Percentiles rank a stretch among this genome's conserved stretches.
phyloP scores from a whole-genome alignment of 1,139 yeast species.

The Candida sp. region DNA sequence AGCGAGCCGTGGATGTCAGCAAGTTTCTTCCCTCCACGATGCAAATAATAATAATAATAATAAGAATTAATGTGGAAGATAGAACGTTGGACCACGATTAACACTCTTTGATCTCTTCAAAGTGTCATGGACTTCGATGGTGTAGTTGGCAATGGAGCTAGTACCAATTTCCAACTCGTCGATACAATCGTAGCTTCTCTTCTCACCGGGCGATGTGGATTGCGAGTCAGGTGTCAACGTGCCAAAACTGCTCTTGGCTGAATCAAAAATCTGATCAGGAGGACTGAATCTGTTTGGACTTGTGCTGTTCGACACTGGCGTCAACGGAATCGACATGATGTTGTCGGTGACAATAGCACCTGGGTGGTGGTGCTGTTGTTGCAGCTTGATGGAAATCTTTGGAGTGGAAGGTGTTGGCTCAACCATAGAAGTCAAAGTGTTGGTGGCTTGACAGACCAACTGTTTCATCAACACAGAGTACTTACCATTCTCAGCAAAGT shows the following conservation, averaged over 20 bases:
- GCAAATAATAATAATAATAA: not conserved
- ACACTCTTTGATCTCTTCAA: conserved; percentile 25
- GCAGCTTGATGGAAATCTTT: conserved; percentile 5
- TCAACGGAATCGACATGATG: conserved; percentile 21
- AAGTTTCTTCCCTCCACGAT: not conserved
- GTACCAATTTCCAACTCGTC: conserved; percentile 14
- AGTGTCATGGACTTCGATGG: conserved; percentile 7
- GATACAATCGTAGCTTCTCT: conserved; percentile 16
- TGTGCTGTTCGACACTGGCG: conserved; percentile 31
- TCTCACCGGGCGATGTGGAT: conserved; percentile 14
- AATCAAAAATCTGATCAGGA: conserved; percentile 13
- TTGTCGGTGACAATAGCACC: conserved; percentile 3
- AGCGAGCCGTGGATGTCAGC: too few relatives aligned
- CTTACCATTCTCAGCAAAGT: conserved; percentile 41
- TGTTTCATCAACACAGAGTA: conserved; percentile 41
- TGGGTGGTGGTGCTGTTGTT: too few relatives aligned
- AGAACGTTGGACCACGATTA: conserved; percentile 19
- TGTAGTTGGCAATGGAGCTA: conserved; percentile 9
- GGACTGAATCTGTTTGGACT: conserved; percentile 23
- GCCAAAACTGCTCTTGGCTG: conserved; percentile 7
- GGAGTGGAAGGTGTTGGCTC: conserved; percentile 15
- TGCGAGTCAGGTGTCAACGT: conserved; percentile 15
- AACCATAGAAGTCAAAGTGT: conserved; percentile 18
- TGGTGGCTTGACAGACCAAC: conserved; percentile 26
- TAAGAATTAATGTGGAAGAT: conserved; percentile 16